Evolutionary conservation across 192 early-diverging fungal species (phyloP).

Genomic region (Chytriomyces hyalinus): DNA sequence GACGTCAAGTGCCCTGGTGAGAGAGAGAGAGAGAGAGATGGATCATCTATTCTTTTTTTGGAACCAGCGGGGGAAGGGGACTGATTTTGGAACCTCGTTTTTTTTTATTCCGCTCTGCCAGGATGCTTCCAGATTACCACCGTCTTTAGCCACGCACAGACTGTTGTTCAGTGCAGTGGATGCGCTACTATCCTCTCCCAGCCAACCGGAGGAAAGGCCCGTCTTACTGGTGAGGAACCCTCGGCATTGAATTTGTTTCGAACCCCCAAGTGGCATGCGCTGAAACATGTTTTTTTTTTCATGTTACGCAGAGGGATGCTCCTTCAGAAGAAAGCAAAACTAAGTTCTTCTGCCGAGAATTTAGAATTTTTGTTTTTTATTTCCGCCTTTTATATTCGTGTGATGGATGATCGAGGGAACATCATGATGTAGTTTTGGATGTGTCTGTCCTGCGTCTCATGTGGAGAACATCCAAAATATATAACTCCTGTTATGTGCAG

Average conservation of each 20-base stretch:
- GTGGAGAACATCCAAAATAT: background rate
- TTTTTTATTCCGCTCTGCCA: constrained; percentile 24
- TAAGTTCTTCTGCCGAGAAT: constrained; percentile 41
- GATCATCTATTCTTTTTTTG: background rate
- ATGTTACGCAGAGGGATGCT: constrained; percentile 65
- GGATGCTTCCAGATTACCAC: constrained; percentile 97
- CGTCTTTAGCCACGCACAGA: constrained; percentile 99
- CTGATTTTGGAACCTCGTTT: too few species aligned
- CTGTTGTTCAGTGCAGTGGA: constrained; percentile 93
- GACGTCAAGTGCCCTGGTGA: constrained; percentile 93
- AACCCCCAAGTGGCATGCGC: too few species aligned
- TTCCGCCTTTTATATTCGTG: background rate
- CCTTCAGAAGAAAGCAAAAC: constrained; percentile 81
- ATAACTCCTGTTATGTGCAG: background rate
- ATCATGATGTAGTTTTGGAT: background rate
- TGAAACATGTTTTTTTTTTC: background rate
- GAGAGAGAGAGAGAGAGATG: background rate
- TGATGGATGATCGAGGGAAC: background rate
- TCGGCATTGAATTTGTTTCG: background rate
- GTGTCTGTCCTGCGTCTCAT: background rate
- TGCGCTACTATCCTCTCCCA: constrained; percentile 98
- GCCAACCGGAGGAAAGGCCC: constrained; percentile 98
- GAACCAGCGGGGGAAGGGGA: too few species aligned
- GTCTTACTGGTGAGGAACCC: constrained; percentile 80
- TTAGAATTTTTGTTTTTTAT: background rate